Evolutionary conservation across 2,329 filamentous ascomycete genomes (phyloP), one percentile per base, ranked within the genome.

Genomic region (Chaetomium strumarium): DNA sequence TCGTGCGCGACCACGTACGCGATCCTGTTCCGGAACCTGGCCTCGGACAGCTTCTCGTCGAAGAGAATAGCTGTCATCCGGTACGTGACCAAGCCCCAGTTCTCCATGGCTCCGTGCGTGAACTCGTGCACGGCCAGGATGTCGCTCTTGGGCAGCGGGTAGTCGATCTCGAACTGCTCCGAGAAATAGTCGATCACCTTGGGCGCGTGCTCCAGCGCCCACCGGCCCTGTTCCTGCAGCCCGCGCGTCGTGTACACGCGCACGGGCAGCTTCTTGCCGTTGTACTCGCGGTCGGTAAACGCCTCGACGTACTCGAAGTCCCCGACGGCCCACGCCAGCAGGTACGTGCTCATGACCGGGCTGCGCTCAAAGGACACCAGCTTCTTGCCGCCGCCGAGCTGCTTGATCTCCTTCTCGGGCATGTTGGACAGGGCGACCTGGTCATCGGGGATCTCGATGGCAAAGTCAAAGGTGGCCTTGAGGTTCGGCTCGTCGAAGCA

Each of bases 1-100:
- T 99, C 93, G 71, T 99, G 93, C n/a, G 93, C 92, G 46, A 97
- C 91, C 52, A 97, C 91, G 64, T 99, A 97, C 31, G 93, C 93
- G 58, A 99, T 87, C 36, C 91, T 81, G 69, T 96, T 96, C 71
- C 90, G 91, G 74, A 92, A 96, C 59, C 85, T 84, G 39, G 88
- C 84, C 67, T 96, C 92, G 0, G 92, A 96, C 45, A 86, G 88
- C 67, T 90, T 84, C 68, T 95, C 90, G 64, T 99, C 92, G 65
- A 93, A 99, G n/a, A 99, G 79, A 29, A 99, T 86, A 46, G 93
- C 91, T 11, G 92, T 97, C 11, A 92, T 95, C 60, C 90, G 82
- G 73, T 97, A 99, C 31, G 93, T 97, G 53, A 99, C 90, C 49
- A 99, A 78, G 60, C 91, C 91, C 91, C 91, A 96, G 68, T 95